Evolutionary conservation across 2,329 filamentous ascomycete species (phyloP), one percentile per base, ranked within the genome.

Genomic region (Aureobasidium sp.): DNA sequence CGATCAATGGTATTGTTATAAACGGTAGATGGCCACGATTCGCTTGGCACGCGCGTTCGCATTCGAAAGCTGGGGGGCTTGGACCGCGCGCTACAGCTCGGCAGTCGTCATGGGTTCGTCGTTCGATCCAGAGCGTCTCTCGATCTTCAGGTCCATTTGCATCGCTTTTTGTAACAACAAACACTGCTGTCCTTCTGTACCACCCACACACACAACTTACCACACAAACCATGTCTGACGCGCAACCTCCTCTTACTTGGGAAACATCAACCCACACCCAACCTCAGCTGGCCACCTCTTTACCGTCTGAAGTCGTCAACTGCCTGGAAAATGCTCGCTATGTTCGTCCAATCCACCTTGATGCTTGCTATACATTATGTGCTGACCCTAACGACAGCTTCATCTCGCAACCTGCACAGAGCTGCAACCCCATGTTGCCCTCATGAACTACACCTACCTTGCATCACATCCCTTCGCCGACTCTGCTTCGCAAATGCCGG

Each of bases 401-500:
- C 94, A 99, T 76, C 88, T 99, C 59, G 92, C 94, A 68, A 99
- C 94, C 61, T 95, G 89, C 74, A 85, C 85, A 68, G 82, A 88
- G 67, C 88, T 94, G 70, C 81, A 86, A 65, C 94, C 94, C 10
- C 91, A 97, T 74, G 90, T 97, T 67, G 95, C 91, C 41, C 85
- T 99, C 66, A 99, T 99, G 94, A 97, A 96, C 80, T 97, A 97
- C 79, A 97, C 94, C 71, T 97, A 97, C 77, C 88, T 99, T 27
- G 85, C 82, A 5, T 66, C 67, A 27, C 67, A 69, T 61, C 66
- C 70, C 3, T 70, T 68, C 63, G 90, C 89, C 16, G 86, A 85
- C 42, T 88, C 85, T 74, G 82, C 84, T 42, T 71, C 81, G 57
- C 76, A 78, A n/a, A 69, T 72, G 16, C 71, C 70, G 4, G 87